Conservation (phyloP, 768 basidiomycete genomes). For the Rhizopogon salebrosus region DNA sequence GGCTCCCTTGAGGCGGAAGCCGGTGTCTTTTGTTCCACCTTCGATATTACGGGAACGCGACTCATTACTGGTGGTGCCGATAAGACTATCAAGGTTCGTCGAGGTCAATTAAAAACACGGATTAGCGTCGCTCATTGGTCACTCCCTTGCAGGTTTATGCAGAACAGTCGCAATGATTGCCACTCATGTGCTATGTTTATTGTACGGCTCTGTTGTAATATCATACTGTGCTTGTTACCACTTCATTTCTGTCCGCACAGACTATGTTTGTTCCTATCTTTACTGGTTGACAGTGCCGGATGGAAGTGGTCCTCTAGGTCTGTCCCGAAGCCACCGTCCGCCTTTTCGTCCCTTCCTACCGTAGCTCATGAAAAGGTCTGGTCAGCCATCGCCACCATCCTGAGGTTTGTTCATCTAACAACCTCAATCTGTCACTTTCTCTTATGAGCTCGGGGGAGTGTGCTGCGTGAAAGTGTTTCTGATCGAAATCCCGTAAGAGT, state of each 20-base stretch:
- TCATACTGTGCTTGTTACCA: neutral
- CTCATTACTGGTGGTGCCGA: constrained; percentile 96
- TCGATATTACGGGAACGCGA: constrained; percentile 92
- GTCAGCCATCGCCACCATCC: too few relatives aligned
- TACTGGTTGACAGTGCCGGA: too few relatives aligned
- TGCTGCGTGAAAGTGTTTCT: too few relatives aligned
- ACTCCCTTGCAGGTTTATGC: constrained; percentile 50
- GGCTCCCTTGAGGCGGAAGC: constrained; percentile 98
- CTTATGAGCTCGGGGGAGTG: too few relatives aligned
- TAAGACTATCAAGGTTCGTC: constrained; percentile 92
- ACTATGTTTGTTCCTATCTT: neutral
- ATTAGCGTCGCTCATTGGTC: neutral
- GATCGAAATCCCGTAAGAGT: too few relatives aligned
- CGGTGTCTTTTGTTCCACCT: constrained; percentile 94
- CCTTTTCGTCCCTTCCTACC: too few relatives aligned
- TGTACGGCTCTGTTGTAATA: neutral
- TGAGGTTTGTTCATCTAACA: too few relatives aligned
- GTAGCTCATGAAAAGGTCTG: too few relatives aligned
- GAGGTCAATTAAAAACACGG: constrained; percentile 1
- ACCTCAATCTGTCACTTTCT: too few relatives aligned
- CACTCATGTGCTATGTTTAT: neutral
- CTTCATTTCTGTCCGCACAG: neutral
- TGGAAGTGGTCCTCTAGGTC: too few relatives aligned
- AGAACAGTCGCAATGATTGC: constrained; percentile 53
- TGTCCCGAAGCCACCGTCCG: too few relatives aligned